Evolutionary conservation across 768 basidiomycete species (phyloP), one percentile per base, ranked within the genome.

Genomic region (Lentinula aciculospora): DNA sequence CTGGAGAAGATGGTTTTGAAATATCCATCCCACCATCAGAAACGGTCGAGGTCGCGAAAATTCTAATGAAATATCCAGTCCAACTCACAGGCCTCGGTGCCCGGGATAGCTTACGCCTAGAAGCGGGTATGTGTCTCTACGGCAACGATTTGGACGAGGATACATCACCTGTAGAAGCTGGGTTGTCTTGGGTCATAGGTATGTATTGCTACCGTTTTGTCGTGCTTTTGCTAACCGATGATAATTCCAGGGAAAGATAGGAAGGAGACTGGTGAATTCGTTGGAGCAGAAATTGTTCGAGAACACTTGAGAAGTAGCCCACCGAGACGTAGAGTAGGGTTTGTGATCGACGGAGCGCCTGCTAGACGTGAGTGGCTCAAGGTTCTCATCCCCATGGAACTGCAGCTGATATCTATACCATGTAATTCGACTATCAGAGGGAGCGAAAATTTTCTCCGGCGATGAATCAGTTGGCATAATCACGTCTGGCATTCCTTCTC

Each of bases 1-100:
- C 97, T 0, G 97, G 97, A 10, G 97, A 99, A 73, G 97, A 99
- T 70, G 97, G 97, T 0, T 98, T 99, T 63, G 97, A 99, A 80
- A 94, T 98, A 61, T 96, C 93, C 3, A 86, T 96, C 40, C 92
- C 92, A 1, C 91, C 92, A 0, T 76, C 81, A 3, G 79, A 89
- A 49, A 87, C 93, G 0, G 76, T 85, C 3, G 83, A 84, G 12
- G 81, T 94, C 49, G 86, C 92, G 0, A 76, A 82, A 28, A 76
- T 95, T 13, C 72, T 89, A 12, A 75, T 78, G 23, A 76, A 83
- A 40, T 71, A 78, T 3, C 79, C 85, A 2, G 90, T 97, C 2
- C 85, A 91, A 68, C 78, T 97, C 4, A 86, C 89, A 0, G 96
- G 97, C 13, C 82, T 99, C 3, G 96, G 92, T 27, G 92, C 95